Conservation (phyloP, 441 rosid genomes). For the Daphne laureola region DNA sequence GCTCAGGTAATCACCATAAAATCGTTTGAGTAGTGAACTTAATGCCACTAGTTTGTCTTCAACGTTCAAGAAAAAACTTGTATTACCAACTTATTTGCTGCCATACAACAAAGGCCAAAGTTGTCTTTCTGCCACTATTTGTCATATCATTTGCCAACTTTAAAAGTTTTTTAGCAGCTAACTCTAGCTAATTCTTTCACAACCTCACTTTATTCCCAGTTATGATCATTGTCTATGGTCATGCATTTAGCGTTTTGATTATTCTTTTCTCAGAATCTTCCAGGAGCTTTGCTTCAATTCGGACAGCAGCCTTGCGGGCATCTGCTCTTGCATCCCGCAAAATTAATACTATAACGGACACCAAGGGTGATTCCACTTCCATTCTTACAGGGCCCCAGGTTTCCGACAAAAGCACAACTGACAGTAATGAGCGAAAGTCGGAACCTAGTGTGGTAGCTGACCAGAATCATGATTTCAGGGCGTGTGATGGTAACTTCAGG, state of each 20-base stretch:
- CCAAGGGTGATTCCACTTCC: constrained; percentile 20
- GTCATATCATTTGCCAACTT: neutral
- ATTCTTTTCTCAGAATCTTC: constrained; percentile 36
- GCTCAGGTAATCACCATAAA: constrained; percentile 21
- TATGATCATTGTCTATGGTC: neutral
- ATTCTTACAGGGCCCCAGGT: constrained; percentile 21
- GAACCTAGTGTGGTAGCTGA: constrained; percentile 19
- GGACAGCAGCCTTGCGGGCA: constrained; percentile 65
- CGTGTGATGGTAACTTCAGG: constrained; percentile 18
- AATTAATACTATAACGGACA: constrained; percentile 19
- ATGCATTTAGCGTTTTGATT: constrained; percentile 6
- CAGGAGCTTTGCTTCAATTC: constrained; percentile 59
- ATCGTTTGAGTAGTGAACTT: constrained; percentile 1
- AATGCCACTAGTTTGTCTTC: neutral
- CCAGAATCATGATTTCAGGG: constrained; percentile 20
- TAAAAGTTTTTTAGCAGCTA: constrained; percentile 1
- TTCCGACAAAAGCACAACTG: constrained; percentile 26
- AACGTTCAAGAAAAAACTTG: too few species aligned
- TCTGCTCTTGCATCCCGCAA: constrained; percentile 54
- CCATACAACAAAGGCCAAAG: too few species aligned
- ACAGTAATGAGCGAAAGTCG: constrained; percentile 14
- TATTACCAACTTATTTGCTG: too few species aligned
- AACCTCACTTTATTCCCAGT: neutral
- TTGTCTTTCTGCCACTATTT: neutral
- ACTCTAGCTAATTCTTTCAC: neutral